phyloP scores from a whole-genome alignment of 371 early-diverging fungal species.

The Mortierella sp. region DNA sequence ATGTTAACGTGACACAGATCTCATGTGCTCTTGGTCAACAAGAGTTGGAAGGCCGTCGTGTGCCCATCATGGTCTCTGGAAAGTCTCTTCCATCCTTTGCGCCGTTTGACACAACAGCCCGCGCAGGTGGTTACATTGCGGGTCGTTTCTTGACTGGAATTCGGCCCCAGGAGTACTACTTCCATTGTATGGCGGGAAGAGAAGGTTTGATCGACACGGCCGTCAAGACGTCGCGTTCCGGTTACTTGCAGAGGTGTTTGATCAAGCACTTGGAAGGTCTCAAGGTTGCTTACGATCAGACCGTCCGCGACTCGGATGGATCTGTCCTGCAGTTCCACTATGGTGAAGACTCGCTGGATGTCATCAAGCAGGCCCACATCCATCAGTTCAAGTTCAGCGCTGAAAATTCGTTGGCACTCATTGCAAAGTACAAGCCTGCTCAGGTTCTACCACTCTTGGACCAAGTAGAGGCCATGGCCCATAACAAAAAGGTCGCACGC shows the following conservation, averaged over 20 bases:
- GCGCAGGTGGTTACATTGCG: slow-evolving; percentile 98
- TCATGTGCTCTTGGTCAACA: slow-evolving; percentile 99
- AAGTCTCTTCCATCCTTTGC: slow-evolving; percentile 97
- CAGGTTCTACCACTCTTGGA: slow-evolving; percentile 79
- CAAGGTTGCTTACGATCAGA: slow-evolving; percentile 96
- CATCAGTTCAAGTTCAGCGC: slow-evolving; percentile 93
- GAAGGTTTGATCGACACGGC: slow-evolving; percentile 99
- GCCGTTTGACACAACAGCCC: slow-evolving; percentile 87
- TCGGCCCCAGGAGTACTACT: slow-evolving; percentile 93
- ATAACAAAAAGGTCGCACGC: slow-evolving; percentile 83
- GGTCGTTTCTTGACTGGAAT: slow-evolving; percentile 99
- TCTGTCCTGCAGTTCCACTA: slow-evolving; percentile 98
- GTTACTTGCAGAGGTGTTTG: slow-evolving; percentile 99
- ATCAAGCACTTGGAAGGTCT: slow-evolving; percentile 99
- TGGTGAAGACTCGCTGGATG: slow-evolving; percentile 99
- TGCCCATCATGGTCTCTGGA: slow-evolving; percentile 98
- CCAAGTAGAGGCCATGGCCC: slow-evolving; percentile 79
- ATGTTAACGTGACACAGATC: slow-evolving; percentile 99
- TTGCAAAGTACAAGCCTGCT: slow-evolving; percentile 82
- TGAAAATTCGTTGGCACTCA: slow-evolving; percentile 86
- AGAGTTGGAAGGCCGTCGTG: slow-evolving; percentile 99
- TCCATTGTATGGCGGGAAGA: slow-evolving; percentile 99
- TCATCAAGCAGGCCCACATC: slow-evolving; percentile 93
- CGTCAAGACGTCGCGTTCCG: slow-evolving; percentile 99
- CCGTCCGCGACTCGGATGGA: slow-evolving; percentile 95